Evolutionary conservation across 495 filamentous ascomycete genomes (phyloP).

Genomic region (Sordaria brevicollis): DNA sequence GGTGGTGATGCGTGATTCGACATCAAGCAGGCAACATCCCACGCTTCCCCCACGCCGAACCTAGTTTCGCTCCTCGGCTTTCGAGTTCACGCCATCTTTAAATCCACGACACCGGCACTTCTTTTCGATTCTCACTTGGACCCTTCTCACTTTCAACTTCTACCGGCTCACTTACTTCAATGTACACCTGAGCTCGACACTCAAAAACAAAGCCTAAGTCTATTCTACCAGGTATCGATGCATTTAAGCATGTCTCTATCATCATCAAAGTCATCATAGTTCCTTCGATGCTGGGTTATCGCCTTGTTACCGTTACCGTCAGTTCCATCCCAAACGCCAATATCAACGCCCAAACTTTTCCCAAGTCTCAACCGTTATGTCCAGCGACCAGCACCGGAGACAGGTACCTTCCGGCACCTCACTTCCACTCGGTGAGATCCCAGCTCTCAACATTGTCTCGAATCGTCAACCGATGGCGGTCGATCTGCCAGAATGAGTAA

Average conservation of each 20-base stretch:
- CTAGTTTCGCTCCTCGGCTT: constrained; percentile 4
- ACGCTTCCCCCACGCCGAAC: constrained; percentile 26
- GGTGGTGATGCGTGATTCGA: constrained; percentile 10
- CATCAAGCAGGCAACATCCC: constrained; percentile 17
- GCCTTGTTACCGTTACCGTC: not conserved
- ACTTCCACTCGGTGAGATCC: constrained; percentile 48
- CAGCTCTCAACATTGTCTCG: constrained; percentile 45
- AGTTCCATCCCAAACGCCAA: not conserved
- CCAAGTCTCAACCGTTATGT: not conserved
- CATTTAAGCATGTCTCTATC: not conserved
- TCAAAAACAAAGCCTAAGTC: not conserved
- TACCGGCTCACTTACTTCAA: not conserved
- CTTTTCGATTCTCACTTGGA: not conserved
- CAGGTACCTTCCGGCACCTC: not conserved
- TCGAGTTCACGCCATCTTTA: constrained; percentile 12
- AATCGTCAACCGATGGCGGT: constrained; percentile 52
- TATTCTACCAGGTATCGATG: not conserved
- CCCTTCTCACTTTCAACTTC: not conserved
- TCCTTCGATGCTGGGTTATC: not conserved
- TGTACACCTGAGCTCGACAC: not conserved
- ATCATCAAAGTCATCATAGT: not conserved
- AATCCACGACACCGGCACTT: constrained; percentile 13
- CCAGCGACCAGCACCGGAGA: not conserved
- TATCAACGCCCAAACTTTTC: not conserved
- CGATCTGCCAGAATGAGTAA: constrained; percentile 52